Base-by-base conservation (phyloP, 2,329 filamentous ascomycete species). In the Metarhizium anisopliae region DNA sequence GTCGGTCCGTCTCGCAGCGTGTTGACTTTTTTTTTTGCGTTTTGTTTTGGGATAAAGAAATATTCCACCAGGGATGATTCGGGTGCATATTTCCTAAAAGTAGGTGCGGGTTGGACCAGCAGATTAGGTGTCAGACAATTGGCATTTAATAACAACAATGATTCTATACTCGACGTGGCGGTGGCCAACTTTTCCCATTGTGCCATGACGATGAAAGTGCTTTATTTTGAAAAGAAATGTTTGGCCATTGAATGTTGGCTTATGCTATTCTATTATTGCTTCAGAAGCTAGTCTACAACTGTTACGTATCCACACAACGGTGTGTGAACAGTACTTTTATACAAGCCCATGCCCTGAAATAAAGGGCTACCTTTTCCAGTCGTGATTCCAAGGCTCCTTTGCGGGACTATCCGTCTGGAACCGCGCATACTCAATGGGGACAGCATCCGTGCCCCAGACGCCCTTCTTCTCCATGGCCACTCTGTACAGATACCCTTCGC, bases 391-490 rank as follows among this genome's bases (percentile, higher is more conserved):
- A n/a, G 90, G 83, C 62, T 86, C 83, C 66, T 79, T 80, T 0
- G 79, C 77, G 6, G 93, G 93, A 52, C 83, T 90, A 68, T 97
- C 93, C 36, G 89, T 93, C 80, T 96, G 88, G 60, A 83, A 77
- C 61, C 89, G 77, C 32, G 88, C 88, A 77, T 96, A 96, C 78
- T 99, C 94, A 66, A 97, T 92, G 14, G 94, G 94, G 56, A 96
- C 80, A 57, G 85, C 83, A 53, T 85, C 79, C 51, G 79, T 77
- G 42, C 80, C 77, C 76, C 87, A 96, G 18, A 95, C 77, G 6
- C 89, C 89, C 72, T 87, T 88, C 84, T 96, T 97, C 73, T 89
- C 84, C 86, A 96, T 90, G 1, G 92, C 90, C 59, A 90, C 85
- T 8, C 92, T 78, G 75, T 92, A 99, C 66, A 99, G 70, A 65